phyloP scores from a whole-genome alignment of 768 basidiomycete species.

The Favolaschia claudopus region DNA sequence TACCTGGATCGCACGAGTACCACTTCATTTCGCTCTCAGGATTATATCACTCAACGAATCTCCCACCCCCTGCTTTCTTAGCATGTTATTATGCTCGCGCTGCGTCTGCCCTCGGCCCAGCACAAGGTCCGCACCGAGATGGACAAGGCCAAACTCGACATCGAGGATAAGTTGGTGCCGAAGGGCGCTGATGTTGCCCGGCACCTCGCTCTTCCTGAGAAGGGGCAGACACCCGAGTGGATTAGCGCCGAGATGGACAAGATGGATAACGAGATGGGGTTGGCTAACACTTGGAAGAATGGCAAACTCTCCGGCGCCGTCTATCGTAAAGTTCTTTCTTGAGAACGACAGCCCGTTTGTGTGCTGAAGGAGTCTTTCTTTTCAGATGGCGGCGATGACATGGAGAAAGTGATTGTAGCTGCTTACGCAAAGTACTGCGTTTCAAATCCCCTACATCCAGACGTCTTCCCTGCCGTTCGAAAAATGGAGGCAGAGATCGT shows the following conservation, averaged over 20 bases:
- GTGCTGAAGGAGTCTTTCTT: neutral
- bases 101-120: conserved; percentile 68
- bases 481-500: conserved; percentile 99
- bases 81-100: conserved; percentile 61
- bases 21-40: conserved; percentile 22
- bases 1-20: conserved; percentile 58
- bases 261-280: conserved; percentile 70
- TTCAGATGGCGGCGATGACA: conserved; percentile 83
- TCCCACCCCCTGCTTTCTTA: no score
- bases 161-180: conserved; percentile 74
- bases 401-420: conserved; percentile 78
- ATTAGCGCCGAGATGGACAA: conserved; percentile 79
- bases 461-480: conserved; percentile 89
- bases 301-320: conserved; percentile 88
- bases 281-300: conserved; percentile 61
- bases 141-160: conserved; percentile 65
- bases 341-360: neutral
- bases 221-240: conserved; percentile 75
- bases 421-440: conserved; percentile 86
- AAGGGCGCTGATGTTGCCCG: conserved; percentile 67
- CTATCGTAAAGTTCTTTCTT: conserved; percentile 60
- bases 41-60: neutral
- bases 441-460: conserved; percentile 92
- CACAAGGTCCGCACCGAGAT: conserved; percentile 70
- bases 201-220: conserved; percentile 69